Conservation (phyloP, 2,329 filamentous ascomycete genomes). For the Fusarium heterosporum region DNA sequence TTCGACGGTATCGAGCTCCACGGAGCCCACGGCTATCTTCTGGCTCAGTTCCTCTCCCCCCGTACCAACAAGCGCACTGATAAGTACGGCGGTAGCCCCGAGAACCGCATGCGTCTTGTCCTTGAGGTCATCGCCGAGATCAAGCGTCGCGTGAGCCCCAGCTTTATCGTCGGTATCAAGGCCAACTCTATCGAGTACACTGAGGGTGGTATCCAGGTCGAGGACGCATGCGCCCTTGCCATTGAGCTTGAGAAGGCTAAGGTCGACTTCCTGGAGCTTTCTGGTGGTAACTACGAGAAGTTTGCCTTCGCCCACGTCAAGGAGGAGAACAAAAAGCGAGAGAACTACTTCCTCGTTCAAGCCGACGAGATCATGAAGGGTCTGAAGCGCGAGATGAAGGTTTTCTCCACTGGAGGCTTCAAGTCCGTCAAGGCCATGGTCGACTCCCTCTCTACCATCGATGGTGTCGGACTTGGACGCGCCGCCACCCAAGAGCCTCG, state of each 20-base stretch:
- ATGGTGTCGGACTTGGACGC: constrained; percentile 25
- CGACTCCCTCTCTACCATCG: constrained; percentile 25
- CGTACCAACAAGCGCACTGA: constrained; percentile 63
- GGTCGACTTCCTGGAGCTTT: constrained; percentile 69
- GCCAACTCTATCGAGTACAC: constrained; percentile 67
- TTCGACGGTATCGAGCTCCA: constrained; percentile 36
- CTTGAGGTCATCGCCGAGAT: constrained; percentile 55
- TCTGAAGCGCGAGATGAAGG: constrained; percentile 25
- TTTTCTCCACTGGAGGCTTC: constrained; percentile 35
- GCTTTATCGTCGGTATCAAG: constrained; percentile 64
- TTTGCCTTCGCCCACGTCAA: constrained; percentile 62
- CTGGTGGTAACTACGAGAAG: constrained; percentile 68
- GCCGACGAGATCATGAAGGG: constrained; percentile 60
- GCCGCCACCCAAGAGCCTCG: constrained; percentile 23
- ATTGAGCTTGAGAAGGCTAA: constrained; percentile 58
- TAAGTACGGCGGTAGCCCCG: constrained; percentile 59
- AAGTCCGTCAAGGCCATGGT: constrained; percentile 21
- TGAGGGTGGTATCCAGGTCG: constrained; percentile 60
- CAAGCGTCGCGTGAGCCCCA: constrained; percentile 59
- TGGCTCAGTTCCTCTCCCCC: constrained; percentile 61
- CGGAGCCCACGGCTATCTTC: constrained; percentile 55
- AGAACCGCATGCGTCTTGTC: constrained; percentile 58
- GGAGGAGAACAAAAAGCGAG: constrained; percentile 64
- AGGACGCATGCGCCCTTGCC: constrained; percentile 62
- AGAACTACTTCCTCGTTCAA: constrained; percentile 69